These are phyloP conservation scores for Lentinula lateritia DNA, from an alignment of 768 basidiomycete species.

Conservation along the genomic window DNA sequence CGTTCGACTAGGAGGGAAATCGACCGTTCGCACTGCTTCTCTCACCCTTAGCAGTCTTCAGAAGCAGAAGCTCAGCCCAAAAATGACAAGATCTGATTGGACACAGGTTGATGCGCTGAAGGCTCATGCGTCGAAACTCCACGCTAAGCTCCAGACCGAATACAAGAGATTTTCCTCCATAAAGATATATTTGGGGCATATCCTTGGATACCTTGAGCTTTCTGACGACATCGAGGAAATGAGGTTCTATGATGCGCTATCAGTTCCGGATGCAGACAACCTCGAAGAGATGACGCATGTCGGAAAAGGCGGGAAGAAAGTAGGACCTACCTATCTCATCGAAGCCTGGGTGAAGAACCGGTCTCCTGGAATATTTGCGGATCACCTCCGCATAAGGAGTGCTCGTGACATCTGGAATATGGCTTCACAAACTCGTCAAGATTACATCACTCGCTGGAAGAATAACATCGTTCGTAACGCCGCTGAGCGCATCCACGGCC, in stretches of 20 bases:
- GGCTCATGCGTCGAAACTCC: conserved; percentile 6
- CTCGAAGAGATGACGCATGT: conserved; percentile 36
- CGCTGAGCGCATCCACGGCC: conserved; percentile 27
- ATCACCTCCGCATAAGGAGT: conserved; percentile 16
- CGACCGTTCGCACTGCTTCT: conserved; percentile 38
- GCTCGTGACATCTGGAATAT: conserved; percentile 31
- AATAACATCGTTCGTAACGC: conserved; percentile 26
- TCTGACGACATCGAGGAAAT: conserved; percentile 23
- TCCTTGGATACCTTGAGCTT: conserved; percentile 47
- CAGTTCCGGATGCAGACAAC: conserved; percentile 29
- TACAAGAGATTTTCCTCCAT: conserved; percentile 24
- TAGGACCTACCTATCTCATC: conserved; percentile 39
- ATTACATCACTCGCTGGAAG: conserved; percentile 26
- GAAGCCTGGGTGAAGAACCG: conserved; percentile 38
- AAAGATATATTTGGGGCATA: conserved; percentile 17
- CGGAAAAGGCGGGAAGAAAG: conserved; percentile 29
- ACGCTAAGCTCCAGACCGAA: conserved; percentile 17
- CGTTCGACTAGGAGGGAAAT: conserved; percentile 58
- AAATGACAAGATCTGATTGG: conserved; percentile 30
- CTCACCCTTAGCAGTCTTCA: conserved; percentile 29
- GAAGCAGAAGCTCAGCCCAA: conserved; percentile 24
- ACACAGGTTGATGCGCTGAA: conserved; percentile 35
- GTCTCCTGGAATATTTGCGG: conserved; percentile 37
- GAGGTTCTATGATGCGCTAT: conserved; percentile 40
- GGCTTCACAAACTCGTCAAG: conserved; percentile 20